Percentiles rank a stretch among this genome's conserved stretches.
Conservation (phyloP, 306 rosid genomes). For the Begonia peltatifolia region DNA sequence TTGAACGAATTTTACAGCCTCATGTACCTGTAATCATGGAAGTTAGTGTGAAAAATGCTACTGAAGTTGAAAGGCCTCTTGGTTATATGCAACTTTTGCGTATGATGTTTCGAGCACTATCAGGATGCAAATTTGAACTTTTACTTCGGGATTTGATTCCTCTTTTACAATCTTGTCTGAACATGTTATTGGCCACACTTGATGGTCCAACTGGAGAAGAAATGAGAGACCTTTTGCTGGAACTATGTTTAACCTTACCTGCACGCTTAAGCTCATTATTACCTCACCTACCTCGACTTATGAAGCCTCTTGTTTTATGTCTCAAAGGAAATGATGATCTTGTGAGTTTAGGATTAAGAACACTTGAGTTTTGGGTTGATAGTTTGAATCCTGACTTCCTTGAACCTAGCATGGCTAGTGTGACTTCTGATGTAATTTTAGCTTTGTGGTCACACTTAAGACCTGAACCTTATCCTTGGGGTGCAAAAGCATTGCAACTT, state of each 20-base stretch:
- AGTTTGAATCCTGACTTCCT: slow-evolving; percentile 97
- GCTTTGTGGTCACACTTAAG: slow-evolving; percentile 94
- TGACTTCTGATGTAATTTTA: slow-evolving; percentile 83
- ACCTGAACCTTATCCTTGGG: slow-evolving; percentile 87
- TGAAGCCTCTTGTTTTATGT: slow-evolving; percentile 92
- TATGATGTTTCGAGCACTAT: slow-evolving; percentile 66
- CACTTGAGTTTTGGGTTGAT: slow-evolving; percentile 98
- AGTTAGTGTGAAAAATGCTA: slow-evolving; percentile 87
- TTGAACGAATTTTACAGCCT: slow-evolving; percentile 96
- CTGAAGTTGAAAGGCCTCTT: slow-evolving; percentile 90
- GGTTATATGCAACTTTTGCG: slow-evolving; percentile 94
- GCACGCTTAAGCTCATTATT: slow-evolving; percentile 91
- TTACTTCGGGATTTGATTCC: slow-evolving; percentile 85
- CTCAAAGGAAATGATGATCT: slow-evolving; percentile 86
- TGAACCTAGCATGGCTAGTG: slow-evolving; percentile 97
- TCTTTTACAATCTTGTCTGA: slow-evolving; percentile 86
- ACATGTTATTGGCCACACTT: slow-evolving; percentile 85
- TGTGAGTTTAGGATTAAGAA: slow-evolving; percentile 81
- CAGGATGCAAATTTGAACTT: slow-evolving; percentile 94
- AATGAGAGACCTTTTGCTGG: slow-evolving; percentile 83
- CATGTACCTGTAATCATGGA: slow-evolving; percentile 91
- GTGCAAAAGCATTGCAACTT: slow-evolving; percentile 94
- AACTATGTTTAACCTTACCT: slow-evolving; percentile 94
- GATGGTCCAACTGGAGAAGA: slow-evolving; percentile 98
- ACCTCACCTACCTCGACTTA: slow-evolving; percentile 85